These are phyloP conservation scores for Globisporangium yorkense DNA, from an alignment of 352 stramenopile genomes.

Conservation along the genomic window DNA sequence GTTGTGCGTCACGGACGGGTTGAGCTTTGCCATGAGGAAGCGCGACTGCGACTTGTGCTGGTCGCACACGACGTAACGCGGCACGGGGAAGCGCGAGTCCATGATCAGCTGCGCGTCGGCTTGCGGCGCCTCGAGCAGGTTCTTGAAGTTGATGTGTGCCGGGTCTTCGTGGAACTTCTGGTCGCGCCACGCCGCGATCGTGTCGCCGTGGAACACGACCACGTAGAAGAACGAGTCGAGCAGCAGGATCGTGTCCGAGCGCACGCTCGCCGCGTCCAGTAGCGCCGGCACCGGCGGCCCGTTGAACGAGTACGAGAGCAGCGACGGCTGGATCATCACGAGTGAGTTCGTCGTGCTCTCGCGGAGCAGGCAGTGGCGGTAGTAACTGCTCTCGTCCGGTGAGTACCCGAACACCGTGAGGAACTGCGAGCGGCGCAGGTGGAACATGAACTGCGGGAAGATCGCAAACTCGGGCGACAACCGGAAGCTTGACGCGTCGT, in stretches of 20 bases:
- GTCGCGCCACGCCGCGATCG: slow-evolving; percentile 98
- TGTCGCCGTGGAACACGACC: slow-evolving; percentile 99
- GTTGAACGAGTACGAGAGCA: slow-evolving; percentile 97
- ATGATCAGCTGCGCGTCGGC: slow-evolving; percentile 98
- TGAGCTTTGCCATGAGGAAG: slow-evolving; percentile 99
- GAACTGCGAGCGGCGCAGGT: slow-evolving; percentile 98
- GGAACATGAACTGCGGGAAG: slow-evolving; percentile 99
- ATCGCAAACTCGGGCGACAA: slow-evolving; percentile 97
- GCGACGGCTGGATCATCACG: slow-evolving; percentile 99
- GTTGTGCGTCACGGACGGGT: slow-evolving; percentile 97
- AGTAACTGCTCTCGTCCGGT: slow-evolving; percentile 98
- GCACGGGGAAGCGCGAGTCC: slow-evolving; percentile 98
- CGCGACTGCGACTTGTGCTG: slow-evolving; percentile 99
- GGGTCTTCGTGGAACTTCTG: slow-evolving; percentile 93
- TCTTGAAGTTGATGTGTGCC: slow-evolving; percentile 97
- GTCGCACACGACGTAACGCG: slow-evolving; percentile 99
- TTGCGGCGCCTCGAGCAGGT: slow-evolving; percentile 96
- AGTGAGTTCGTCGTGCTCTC: slow-evolving; percentile 98
- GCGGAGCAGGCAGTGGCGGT: slow-evolving; percentile 91
- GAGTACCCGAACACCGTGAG: slow-evolving; percentile 99
- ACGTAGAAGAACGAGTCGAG: slow-evolving; percentile 99
- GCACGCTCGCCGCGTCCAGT: slow-evolving; percentile 89
- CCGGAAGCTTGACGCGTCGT: slow-evolving; percentile 96
- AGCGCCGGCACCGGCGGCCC: slow-evolving; percentile 87
- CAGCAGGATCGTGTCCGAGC: slow-evolving; percentile 97